Base-by-base conservation (phyloP, 345 rosid genomes). In the Leavenworthia alabamica region DNA sequence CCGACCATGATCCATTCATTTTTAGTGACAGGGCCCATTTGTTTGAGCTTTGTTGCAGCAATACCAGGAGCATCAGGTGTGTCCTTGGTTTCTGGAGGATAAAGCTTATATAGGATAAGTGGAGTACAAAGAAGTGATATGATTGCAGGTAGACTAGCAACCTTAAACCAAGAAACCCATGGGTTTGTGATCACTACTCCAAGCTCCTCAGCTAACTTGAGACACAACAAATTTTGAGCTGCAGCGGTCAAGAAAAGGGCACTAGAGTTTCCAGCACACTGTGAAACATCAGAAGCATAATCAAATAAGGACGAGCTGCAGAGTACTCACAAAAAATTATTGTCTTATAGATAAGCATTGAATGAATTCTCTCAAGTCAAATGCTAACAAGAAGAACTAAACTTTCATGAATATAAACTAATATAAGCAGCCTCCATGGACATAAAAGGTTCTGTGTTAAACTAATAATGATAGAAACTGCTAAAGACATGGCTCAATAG, bases 161-260 rank as follows among this genome's bases (percentile, higher is more conserved):
- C 97, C 76, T 87, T 89, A 66, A 93, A 87, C 99, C 97, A 93
- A 42, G 89, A 79, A 60, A 93, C 79, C 99, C 99, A 93, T 22
- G 99, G 99, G 71, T 66, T 85, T 41, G 86, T 17, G 53, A 93
- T 66, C 8, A 80, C 68, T 46, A 93, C 88, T 45, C 99, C 99
- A 57, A 93, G 86, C 73, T 88, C 97, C 85, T 85, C 96, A 0
- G 97, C 99, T 66, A 93, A 57, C 77, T 93, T 93, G 51, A 93
- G 91, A 63, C 96, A 89, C 42, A 93, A 75, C 73, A 93, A 77
- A 71, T 93, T 93, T 73, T 89, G 99, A 48, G 97, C 99, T 32
- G 99, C 91, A 24, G 97, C 97, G 44, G 99, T 93, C 40, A 93
- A 81, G 79, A 89, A 93, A 51, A 93, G 94, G 26, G 97, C 97